Evolutionary conservation across 2,329 filamentous ascomycete species (phyloP).

Genomic region (Curvularia hawaiiensis): DNA sequence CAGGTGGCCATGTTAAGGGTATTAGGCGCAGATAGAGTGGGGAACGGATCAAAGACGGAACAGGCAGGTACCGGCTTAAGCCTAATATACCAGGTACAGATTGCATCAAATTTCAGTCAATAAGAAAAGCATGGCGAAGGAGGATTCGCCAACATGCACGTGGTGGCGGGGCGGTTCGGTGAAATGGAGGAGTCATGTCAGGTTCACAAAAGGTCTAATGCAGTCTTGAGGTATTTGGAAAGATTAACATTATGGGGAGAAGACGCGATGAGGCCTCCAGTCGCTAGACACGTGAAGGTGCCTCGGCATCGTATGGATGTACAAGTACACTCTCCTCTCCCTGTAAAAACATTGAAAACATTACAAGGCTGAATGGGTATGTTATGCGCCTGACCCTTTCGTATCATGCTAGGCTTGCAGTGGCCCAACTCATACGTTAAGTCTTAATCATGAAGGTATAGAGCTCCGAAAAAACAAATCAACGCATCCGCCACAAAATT

Average conservation of each 20-base stretch:
- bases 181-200: background rate
- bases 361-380: slow-evolving; percentile 9
- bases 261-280: slow-evolving; percentile 2
- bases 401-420: background rate
- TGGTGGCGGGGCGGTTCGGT: background rate
- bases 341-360: slow-evolving; percentile 10
- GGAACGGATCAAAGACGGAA: background rate
- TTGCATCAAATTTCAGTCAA: background rate
- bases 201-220: background rate
- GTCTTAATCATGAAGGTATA: slow-evolving; percentile 5
- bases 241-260: slow-evolving; percentile 1
- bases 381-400: background rate
- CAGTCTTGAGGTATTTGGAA: background rate
- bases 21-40: background rate
- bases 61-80: background rate
- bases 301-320: background rate
- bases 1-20: background rate
- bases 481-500: background rate
- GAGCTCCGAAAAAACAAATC: background rate
- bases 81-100: background rate
- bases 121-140: background rate
- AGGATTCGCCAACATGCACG: background rate
- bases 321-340: background rate
- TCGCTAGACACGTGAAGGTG: background rate
- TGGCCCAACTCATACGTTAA: slow-evolving; percentile 5